Conservation (phyloP, 805 yeast species). For the Yamadazyma tumulicola region DNA sequence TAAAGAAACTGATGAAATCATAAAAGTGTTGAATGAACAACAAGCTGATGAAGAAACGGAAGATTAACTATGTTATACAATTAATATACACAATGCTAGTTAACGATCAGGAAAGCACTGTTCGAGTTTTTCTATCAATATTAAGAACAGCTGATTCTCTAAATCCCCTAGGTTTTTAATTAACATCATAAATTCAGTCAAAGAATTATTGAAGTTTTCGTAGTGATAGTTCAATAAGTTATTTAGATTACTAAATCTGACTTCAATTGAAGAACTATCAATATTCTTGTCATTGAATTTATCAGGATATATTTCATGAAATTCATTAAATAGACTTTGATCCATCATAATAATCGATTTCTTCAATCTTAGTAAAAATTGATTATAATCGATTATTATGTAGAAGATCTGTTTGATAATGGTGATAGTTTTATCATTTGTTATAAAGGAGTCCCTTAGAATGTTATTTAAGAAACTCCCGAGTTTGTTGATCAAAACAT, state of each 20-base stretch:
- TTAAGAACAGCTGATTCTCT: constrained; percentile 45
- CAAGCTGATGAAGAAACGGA: constrained; percentile 35
- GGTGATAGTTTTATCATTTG: constrained; percentile 52
- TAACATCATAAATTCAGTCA: constrained; percentile 45
- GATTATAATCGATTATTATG: constrained; percentile 45
- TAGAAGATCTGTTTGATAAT: constrained; percentile 44
- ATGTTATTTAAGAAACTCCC: constrained; percentile 60
- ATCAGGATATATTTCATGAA: constrained; percentile 29
- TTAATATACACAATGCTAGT: constrained; percentile 1
- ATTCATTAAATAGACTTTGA: constrained; percentile 40
- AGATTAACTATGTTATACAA: constrained; percentile 1
- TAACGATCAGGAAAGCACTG: constrained; percentile 27
- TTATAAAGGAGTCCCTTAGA: constrained; percentile 63
- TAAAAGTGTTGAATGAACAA: constrained; percentile 71
- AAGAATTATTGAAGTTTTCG: constrained; percentile 41
- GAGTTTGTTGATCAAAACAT: constrained; percentile 22
- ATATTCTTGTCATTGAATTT: constrained; percentile 37
- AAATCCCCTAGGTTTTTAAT: constrained; percentile 46
- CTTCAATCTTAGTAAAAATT: constrained; percentile 49
- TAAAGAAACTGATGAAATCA: constrained; percentile 77
- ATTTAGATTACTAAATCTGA: constrained; percentile 39
- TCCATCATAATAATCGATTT: constrained; percentile 51
- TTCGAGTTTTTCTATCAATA: constrained; percentile 42
- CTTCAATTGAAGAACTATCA: constrained; percentile 36
- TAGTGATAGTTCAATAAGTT: constrained; percentile 40